phyloP scores from a whole-genome alignment of 164 flowering plant genomes.

The Vitis rotundifolia region DNA sequence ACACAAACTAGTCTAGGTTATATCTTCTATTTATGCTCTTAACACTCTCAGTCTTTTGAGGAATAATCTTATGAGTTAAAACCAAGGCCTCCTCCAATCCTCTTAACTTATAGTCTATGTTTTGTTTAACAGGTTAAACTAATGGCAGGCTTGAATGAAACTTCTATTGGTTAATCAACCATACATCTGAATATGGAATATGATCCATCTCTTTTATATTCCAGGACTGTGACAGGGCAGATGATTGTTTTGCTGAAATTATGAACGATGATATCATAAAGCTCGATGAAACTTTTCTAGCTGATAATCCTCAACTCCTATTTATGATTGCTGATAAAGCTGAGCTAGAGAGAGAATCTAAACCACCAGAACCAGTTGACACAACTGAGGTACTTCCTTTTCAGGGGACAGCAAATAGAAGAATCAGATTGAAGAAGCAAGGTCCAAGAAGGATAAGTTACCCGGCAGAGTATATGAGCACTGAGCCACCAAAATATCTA shows the following conservation, averaged over 20 bases:
- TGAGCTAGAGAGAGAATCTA: conserved; percentile 12
- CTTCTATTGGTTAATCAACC: not conserved
- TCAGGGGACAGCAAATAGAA: conserved; percentile 55
- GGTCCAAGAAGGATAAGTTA: not conserved
- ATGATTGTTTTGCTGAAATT: conserved; percentile 61
- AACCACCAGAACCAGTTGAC: conserved; percentile 15
- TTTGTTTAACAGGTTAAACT: too few species aligned
- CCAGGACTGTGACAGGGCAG: conserved; percentile 40
- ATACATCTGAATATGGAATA: not conserved
- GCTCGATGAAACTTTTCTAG: conserved; percentile 45
- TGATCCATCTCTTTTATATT: not conserved
- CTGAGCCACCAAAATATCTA: conserved; percentile 2
- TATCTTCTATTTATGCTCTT: too few species aligned
- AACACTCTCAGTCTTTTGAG: too few species aligned
- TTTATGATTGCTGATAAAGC: conserved; percentile 1
- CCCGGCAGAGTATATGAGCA: not conserved
- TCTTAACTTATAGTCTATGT: too few species aligned
- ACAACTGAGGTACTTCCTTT: conserved; percentile 3
- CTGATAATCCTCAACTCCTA: conserved; percentile 1
- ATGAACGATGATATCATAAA: conserved; percentile 66
- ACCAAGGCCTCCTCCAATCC: too few species aligned
- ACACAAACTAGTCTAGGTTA: too few species aligned
- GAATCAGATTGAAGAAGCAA: conserved; percentile 33
- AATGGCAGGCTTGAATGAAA: not conserved
- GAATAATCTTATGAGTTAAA: too few species aligned